Percentiles rank a stretch among this genome's conserved stretches.
Conservation (phyloP, 2,329 filamentous ascomycete species). For the Periconia digitata region DNA sequence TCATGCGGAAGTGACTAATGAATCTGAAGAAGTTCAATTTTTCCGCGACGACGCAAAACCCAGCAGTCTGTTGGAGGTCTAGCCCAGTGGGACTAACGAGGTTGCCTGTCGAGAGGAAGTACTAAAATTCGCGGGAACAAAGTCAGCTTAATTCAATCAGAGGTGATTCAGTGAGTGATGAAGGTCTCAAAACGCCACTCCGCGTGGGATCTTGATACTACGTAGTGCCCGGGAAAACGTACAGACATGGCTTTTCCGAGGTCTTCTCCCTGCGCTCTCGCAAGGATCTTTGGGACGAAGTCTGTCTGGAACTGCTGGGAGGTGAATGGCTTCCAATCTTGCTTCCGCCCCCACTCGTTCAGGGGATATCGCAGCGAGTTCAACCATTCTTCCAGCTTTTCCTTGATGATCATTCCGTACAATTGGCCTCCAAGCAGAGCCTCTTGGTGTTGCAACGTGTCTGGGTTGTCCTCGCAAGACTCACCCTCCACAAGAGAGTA, state of each 20-base stretch:
- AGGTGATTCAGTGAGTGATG: no score
- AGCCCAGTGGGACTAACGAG: constrained; percentile 87
- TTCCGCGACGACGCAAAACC: constrained; percentile 94
- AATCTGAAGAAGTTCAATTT: constrained; percentile 99
- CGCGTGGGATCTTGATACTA: no score
- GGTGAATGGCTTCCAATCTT: constrained; percentile 63
- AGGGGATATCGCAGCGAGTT: constrained; percentile 59
- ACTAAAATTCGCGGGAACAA: not conserved
- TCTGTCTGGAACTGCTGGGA: constrained; percentile 75
- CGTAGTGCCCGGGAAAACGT: constrained; percentile 42
- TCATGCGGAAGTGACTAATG: constrained; percentile 98
- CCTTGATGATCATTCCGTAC: constrained; percentile 94
- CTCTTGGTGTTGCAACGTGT: constrained; percentile 95
- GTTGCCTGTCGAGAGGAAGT: constrained; percentile 91
- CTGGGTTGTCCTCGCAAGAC: constrained; percentile 91
- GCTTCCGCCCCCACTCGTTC: constrained; percentile 58
- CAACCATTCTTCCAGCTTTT: constrained; percentile 88
- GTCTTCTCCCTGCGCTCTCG: constrained; percentile 77
- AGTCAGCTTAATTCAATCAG: no score
- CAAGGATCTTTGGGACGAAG: constrained; percentile 76
- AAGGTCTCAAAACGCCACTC: no score
- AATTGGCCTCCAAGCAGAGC: constrained; percentile 90
- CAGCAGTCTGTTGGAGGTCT: constrained; percentile 90
- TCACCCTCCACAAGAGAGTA: constrained; percentile 92
- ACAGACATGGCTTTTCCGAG: constrained; percentile 84